Evolutionary conservation across 2,329 filamentous ascomycete genomes (phyloP).

Genomic region (Paecilomyces formosus): DNA sequence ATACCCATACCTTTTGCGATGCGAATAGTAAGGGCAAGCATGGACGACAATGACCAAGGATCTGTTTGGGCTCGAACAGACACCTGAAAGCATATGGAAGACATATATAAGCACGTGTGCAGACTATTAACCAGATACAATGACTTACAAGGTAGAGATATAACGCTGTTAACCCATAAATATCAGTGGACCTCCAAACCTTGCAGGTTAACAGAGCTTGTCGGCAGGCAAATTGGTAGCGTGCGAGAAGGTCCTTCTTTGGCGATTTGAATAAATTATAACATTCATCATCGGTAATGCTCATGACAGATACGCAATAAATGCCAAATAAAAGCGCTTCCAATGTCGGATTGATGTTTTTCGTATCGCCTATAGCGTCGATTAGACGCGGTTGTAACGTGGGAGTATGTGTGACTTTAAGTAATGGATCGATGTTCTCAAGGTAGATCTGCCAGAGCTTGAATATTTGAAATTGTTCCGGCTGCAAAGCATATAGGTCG

Average conservation of each 20-base stretch:
- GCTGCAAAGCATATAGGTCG: constrained; percentile 49
- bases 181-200: constrained; percentile 35
- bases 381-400: constrained; percentile 59
- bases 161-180: constrained; percentile 44
- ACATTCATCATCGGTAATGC: constrained; percentile 51
- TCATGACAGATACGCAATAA: constrained; percentile 54
- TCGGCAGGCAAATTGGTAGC: constrained; percentile 40
- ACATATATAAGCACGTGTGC: not conserved
- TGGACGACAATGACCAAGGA: constrained; percentile 50
- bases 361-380: constrained; percentile 50
- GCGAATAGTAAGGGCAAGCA: constrained; percentile 59
- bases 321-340: constrained; percentile 66
- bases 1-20: constrained; percentile 62
- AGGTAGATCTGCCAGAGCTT: constrained; percentile 59
- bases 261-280: constrained; percentile 27
- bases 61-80: constrained; percentile 53
- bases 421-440: constrained; percentile 60
- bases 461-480: constrained; percentile 51
- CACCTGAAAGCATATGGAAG: constrained; percentile 37
- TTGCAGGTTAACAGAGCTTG: constrained; percentile 39
- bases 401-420: constrained; percentile 62
- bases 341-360: constrained; percentile 48
- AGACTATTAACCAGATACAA: not conserved
- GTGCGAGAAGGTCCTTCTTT: constrained; percentile 30
- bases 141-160: constrained; percentile 46